Evolutionary conservation across 2,329 filamentous ascomycete genomes (phyloP).

Genomic region (Exophiala oligosperma): DNA sequence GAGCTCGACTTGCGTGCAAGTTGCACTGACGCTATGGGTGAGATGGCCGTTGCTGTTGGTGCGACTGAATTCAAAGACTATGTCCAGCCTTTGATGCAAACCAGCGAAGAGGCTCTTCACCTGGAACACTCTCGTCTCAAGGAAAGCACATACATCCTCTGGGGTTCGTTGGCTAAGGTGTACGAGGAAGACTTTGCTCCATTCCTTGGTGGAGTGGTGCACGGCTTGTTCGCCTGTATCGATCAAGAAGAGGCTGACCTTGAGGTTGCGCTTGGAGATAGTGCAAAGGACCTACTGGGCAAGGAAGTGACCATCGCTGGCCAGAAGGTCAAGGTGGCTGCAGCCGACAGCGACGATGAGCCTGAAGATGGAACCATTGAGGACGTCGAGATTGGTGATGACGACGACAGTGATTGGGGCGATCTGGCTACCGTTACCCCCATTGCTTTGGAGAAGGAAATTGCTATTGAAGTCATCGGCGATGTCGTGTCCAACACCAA

Average conservation of each 20-base stretch:
- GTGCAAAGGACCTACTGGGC: constrained; percentile 71
- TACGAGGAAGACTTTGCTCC: constrained; percentile 67
- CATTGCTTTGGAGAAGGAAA: constrained; percentile 93
- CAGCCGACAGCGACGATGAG: constrained; percentile 56
- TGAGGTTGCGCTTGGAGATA: constrained; percentile 72
- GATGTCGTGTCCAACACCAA: constrained; percentile 89
- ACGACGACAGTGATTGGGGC: constrained; percentile 81
- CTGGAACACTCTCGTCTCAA: constrained; percentile 87
- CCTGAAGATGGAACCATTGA: constrained; percentile 57
- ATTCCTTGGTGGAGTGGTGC: constrained; percentile 48
- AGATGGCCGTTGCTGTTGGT: constrained; percentile 87
- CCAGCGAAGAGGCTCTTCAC: constrained; percentile 85
- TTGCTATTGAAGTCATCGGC: constrained; percentile 90
- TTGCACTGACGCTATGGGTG: constrained; percentile 89
- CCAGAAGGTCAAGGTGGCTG: constrained; percentile 81
- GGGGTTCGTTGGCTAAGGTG: constrained; percentile 91
- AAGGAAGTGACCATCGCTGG: constrained; percentile 76
- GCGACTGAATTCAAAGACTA: constrained; percentile 85
- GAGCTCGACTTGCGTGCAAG: constrained; percentile 87
- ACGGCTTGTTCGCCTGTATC: constrained; percentile 74
- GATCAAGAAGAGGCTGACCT: constrained; percentile 85
- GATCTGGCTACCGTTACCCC: constrained; percentile 82
- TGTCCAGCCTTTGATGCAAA: constrained; percentile 84
- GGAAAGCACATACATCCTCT: constrained; percentile 96
- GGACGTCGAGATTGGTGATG: constrained; percentile 64